Base-by-base conservation (phyloP, 805 yeast species). In the Hyphopichia homilentoma region DNA sequence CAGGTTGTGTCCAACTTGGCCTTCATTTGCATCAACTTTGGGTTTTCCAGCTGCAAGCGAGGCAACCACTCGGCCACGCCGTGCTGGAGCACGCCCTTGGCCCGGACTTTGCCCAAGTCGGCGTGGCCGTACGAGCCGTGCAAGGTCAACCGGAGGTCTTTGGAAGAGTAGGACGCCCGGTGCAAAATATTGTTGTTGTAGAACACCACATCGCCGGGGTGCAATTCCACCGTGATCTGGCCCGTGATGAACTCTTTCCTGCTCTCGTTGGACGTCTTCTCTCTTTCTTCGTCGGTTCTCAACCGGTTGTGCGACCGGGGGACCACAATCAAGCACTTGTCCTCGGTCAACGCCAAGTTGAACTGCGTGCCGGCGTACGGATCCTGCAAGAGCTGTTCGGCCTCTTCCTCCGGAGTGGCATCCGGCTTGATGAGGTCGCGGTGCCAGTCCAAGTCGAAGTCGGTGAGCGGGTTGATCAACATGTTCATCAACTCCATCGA, bases 401-500 rank as follows among this genome's bases (percentile, higher is more conserved):
- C 59, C 44, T 72, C 78, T 43, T 71, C 69, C 33, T 65, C 70
- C 5, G 57, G 59, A 4, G 66, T 50, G 13, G 54, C 74, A 18
- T 68, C 73, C 8, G 75, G 74, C 35, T 60, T 60, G 33, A 73
- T 68, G 40, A 65, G 63, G 47, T 73, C 77, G 24, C 77, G 54
- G 46, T 73, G 77, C 78, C 77, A 72, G 38, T 65, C 70, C 40
- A 72, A 56, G n/a, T 62, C 76, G 48, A 72, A 72, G 47, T 71
- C 74, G 7, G 73, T 66, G 34, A 67, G 54, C 3, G 78, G 78
- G 39, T 71, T 71, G 41, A 72, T 69, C 37, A 72, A 60, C 77
- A 72, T 69, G 46, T 72, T 71, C 47, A 72, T 59, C 30, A 72
- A 56, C 40, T 71, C 77, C 75, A 72, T 70, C 6, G 61, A 57